Evolutionary conservation across 208 protist species (phyloP).

Genomic region (Leishmania lainsoni): DNA sequence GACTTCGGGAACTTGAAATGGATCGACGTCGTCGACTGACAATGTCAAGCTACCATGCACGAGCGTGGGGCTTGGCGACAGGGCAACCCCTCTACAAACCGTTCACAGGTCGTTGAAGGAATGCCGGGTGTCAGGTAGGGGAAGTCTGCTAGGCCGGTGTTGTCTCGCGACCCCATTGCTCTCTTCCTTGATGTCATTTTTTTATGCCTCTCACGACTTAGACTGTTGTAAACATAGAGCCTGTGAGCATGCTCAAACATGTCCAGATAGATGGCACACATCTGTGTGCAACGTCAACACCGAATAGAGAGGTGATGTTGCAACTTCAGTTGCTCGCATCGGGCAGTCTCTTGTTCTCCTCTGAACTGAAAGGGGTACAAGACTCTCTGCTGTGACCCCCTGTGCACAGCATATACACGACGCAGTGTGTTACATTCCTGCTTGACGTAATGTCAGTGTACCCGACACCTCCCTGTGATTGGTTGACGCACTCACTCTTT

Average conservation of each 20-base stretch:
- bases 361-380: neutral
- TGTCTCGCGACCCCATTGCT: neutral
- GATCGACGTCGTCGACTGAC: slow-evolving; percentile 26
- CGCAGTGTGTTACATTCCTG: neutral
- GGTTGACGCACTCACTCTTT: neutral
- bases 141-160: neutral
- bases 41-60: slow-evolving; percentile 17
- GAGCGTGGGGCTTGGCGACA: slow-evolving; percentile 21
- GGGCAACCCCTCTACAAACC: slow-evolving; percentile 29
- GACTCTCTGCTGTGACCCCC: too few relatives aligned
- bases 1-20: slow-evolving; percentile 27
- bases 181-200: neutral
- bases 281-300: neutral
- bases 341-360: neutral
- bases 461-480: neutral
- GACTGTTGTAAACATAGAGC: neutral
- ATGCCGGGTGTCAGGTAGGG: too few relatives aligned
- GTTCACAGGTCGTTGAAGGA: slow-evolving; percentile 31
- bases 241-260: neutral
- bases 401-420: too few relatives aligned
- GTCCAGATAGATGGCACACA: neutral
- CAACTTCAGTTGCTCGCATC: neutral
- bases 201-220: too few relatives aligned
- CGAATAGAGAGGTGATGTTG: neutral
- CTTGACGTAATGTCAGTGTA: neutral